A percentile compares a stretch with the other conserved stretches of the same genome.
These are phyloP conservation scores for Alternaria arborescens DNA, from an alignment of 2,329 filamentous ascomycete genomes.

Conservation along the genomic window DNA sequence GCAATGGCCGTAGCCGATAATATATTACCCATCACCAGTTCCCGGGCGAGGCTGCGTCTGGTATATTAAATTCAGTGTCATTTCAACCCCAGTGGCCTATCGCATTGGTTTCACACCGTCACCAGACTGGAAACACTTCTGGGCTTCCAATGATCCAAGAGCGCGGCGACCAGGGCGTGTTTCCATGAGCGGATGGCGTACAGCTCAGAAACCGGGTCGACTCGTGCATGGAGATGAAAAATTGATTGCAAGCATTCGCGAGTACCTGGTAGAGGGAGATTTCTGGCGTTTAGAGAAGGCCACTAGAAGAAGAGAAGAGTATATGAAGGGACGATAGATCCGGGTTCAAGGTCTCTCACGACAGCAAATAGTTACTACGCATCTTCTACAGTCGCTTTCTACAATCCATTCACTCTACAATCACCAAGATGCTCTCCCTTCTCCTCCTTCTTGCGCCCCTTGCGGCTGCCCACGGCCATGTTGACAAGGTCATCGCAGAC, in stretches of 20 bases:
- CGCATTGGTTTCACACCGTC: constrained; percentile 7
- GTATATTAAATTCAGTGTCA: constrained; percentile 14
- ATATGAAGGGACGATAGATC: constrained; percentile 10
- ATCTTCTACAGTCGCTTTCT: constrained; percentile 9
- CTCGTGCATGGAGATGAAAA: constrained; percentile 14
- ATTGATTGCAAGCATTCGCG: constrained; percentile 13
- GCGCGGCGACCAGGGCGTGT: constrained; percentile 6
- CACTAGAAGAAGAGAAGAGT: constrained; percentile 10
- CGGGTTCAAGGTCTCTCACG: constrained; percentile 13
- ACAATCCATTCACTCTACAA: constrained; percentile 1
- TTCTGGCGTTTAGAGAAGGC: constrained; percentile 5
- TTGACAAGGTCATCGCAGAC: constrained; percentile 39
- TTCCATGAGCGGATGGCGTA: constrained; percentile 2
- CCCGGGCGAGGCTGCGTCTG: constrained; percentile 4
- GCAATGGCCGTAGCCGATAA: constrained; percentile 14
- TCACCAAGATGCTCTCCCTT: constrained; percentile 22
- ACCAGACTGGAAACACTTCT: constrained; percentile 15
- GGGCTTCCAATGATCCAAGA: constrained; percentile 7
- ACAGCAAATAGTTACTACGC: constrained; percentile 10
- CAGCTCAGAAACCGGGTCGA: constrained; percentile 15
- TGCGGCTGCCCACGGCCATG: constrained; percentile 43
- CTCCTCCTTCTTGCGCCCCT: constrained; percentile 31
- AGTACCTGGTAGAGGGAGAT: constrained; percentile 7
- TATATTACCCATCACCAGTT: constrained; percentile 15
- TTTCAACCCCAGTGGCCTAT: constrained; percentile 12